These are phyloP conservation scores for Lentinula guzmanii DNA, from an alignment of 768 basidiomycete genomes.

Conservation along the genomic window DNA sequence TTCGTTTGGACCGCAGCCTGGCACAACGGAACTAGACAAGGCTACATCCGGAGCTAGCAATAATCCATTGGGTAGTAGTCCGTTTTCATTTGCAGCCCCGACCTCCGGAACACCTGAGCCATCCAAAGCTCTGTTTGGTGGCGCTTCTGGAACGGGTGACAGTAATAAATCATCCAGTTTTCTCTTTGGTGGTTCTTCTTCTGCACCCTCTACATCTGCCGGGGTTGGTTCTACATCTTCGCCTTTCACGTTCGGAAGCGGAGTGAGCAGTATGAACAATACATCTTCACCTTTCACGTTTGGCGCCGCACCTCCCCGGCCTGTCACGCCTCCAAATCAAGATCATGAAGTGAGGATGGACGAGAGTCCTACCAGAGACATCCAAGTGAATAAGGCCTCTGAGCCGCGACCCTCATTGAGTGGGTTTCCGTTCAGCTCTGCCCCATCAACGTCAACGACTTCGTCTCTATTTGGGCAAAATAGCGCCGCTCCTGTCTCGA, in stretches of 20 bases:
- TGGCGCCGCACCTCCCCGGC: constrained; percentile 36
- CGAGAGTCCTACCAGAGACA: constrained; percentile 69
- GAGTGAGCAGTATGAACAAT: constrained; percentile 31
- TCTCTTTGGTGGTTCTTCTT: constrained; percentile 34
- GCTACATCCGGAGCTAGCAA: neutral
- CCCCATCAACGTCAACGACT: constrained; percentile 19
- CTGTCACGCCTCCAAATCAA: constrained; percentile 61
- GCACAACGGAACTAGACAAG: neutral
- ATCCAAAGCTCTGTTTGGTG: constrained; percentile 2
- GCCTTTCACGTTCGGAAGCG: constrained; percentile 43
- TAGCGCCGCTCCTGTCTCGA: constrained; percentile 20
- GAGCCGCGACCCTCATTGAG: constrained; percentile 31
- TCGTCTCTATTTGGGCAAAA: constrained; percentile 28
- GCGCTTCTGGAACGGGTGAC: neutral
- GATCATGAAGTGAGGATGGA: constrained; percentile 76
- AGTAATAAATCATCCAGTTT: constrained; percentile 24
- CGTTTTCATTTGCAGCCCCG: constrained; percentile 2
- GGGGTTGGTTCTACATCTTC: neutral
- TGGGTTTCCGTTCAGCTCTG: constrained; percentile 44
- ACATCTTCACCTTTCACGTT: constrained; percentile 51
- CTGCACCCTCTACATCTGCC: constrained; percentile 20
- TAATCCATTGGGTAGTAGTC: neutral
- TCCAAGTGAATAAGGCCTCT: constrained; percentile 38
- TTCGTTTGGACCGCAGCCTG: neutral
- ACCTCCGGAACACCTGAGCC: neutral